Base-by-base conservation (phyloP, 257 asterid species). In the Verbena officinalis region DNA sequence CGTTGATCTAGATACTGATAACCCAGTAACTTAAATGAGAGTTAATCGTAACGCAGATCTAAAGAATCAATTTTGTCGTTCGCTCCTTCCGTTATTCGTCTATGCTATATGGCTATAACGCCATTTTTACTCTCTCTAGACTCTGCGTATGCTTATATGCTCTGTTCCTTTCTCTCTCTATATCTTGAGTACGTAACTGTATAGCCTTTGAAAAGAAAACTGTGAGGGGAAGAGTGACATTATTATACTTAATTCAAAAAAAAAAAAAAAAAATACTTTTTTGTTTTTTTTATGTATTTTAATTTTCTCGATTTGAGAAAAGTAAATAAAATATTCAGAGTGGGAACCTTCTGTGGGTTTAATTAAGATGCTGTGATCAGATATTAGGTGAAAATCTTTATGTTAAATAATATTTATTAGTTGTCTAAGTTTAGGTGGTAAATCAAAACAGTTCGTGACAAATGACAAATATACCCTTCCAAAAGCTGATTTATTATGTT, bases 291-390 rank as follows among this genome's bases (percentile, higher is more conserved):
- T n/a, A 15, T 10, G 19, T 3, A 59, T 53, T 36, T 72, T 40
- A 24, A 16, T 34, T 15, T 44, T 7, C 21, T 17, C 9, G n/a
- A 12, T 65, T 53, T 63, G 36, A 39, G 53, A 57, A 52, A 51
- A 17, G 31, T 16, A 20, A 69, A 68, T 75, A 31, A 67, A 70
- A 40, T 27, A 53, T 59, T 31, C 15, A 12, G 17, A 43, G 44
- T 56, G 75, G 71, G 84, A 77, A 82, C 83, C 84, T 86, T 86
- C 83, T 66, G 63, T 67, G 63, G 67, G 75, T 69, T 76, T 64
- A 72, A 71, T 27, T 58, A 68, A 78, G 86, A 78, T 76, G 44
- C 72, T 56, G 19, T 74, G 68, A 72, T 75, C 80, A 76, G 80
- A 80, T 63, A 74, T 78, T 86, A 74, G 84, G 87, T 84, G 78